Conservation (phyloP, 164 flowering plant species). For the Tetrastigma voinierianum region DNA sequence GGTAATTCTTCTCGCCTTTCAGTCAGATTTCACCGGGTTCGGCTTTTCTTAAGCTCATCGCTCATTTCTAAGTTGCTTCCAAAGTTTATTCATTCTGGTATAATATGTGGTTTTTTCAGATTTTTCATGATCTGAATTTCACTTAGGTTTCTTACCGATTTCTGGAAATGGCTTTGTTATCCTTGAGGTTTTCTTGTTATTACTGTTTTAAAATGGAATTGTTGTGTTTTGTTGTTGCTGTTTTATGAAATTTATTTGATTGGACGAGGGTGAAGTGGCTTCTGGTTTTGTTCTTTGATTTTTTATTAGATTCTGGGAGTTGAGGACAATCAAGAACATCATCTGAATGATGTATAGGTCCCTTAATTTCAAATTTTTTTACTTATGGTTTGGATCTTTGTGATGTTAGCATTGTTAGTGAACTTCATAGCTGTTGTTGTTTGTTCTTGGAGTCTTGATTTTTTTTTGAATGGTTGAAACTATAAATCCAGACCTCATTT, state of each 20-base stretch:
- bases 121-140: constrained; percentile 1
- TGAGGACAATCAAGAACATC: background rate
- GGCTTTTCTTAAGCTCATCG: background rate
- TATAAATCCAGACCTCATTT: too few relatives aligned
- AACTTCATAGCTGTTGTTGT: too few relatives aligned
- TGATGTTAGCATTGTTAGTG: too few relatives aligned
- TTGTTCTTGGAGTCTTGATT: too few relatives aligned
- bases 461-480: too few relatives aligned
- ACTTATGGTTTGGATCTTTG: too few relatives aligned
- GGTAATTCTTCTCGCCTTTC: background rate
- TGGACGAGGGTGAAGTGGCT: background rate
- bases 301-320: background rate
- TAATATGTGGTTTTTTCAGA: constrained; percentile 39
- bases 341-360: background rate
- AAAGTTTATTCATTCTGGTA: background rate
- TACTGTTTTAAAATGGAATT: background rate
- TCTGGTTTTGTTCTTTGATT: background rate
- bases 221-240: too few relatives aligned
- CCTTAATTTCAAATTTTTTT: too few relatives aligned
- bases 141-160: background rate
- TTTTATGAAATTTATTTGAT: background rate
- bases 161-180: background rate
- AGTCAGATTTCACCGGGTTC: constrained; percentile 1
- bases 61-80: background rate
- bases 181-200: background rate